Evolutionary conservation across 441 rosid genomes (phyloP), one percentile per base, ranked within the genome.

Genomic region (Sinapis alba): DNA sequence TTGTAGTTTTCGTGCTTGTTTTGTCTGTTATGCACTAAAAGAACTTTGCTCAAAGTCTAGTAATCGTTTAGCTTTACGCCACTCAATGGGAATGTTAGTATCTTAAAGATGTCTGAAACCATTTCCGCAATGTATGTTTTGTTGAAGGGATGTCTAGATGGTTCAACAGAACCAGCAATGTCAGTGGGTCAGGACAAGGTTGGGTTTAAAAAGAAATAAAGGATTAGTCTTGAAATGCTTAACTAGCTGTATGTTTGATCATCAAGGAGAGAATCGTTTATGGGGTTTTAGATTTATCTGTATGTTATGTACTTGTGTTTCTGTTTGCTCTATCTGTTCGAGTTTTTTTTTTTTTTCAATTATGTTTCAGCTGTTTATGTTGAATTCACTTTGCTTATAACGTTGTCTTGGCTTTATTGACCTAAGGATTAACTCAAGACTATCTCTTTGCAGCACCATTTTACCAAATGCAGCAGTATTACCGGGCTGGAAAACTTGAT

Each of bases 401-500:
- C 23, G 56, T 50, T 50, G 57, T 8, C 24, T 51, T 51, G 4
- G 23, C 57, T 51, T 5, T 50, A 3, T 50, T 7, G 5, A 16
- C 8, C 21, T 19, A 4, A 64, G 2, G 43, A 59, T 51, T 77
- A 71, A 77, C 72, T 77, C 20, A 60, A 34, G 59, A 24, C 0
- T 5, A 6, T 72, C 60, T 59, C 69, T 61, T 43, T 64, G 79
- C 89, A 94, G 97, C 95, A 67, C 97, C 97, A 1, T 88, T 86
- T 56, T 87, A 92, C 84, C 98, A 95, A 84, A 73, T 91, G 92
- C 94, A 92, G 85, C 96, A 88, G 83, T 92, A 92, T 67, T 92
- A 91, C 65, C 81, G 96, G 71, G 38, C 74, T 59, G 97, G 98
- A 62, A 79, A 67, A 65, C 80, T 95, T 54, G 96, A 92, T 79